These are phyloP conservation scores for Coniochaeta sp. DNA, from an alignment of 2,329 filamentous ascomycete genomes.

Conservation along the genomic window DNA sequence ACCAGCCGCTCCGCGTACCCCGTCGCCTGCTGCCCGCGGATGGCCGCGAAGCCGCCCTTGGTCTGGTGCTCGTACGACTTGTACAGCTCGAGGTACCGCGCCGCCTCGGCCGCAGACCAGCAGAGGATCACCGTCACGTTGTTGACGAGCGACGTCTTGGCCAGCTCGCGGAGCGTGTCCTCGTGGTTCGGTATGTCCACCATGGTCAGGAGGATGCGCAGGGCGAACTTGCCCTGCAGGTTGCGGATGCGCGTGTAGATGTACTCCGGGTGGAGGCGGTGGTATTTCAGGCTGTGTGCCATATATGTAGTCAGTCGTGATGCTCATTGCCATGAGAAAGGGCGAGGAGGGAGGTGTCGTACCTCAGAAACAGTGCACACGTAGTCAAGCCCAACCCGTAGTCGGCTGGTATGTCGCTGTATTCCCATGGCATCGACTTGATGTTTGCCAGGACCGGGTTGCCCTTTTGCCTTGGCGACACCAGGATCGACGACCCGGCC, in stretches of 20 bases:
- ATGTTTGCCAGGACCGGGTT: slow-evolving; percentile 86
- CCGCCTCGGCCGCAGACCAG: slow-evolving; percentile 91
- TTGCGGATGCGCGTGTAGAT: slow-evolving; percentile 88
- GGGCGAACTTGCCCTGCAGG: slow-evolving; percentile 76
- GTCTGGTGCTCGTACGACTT: slow-evolving; percentile 76
- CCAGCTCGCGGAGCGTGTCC: slow-evolving; percentile 79
- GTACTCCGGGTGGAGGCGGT: slow-evolving; percentile 94
- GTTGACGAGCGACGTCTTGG: slow-evolving; percentile 88
- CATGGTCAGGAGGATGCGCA: slow-evolving; percentile 82
- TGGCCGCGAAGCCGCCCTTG: slow-evolving; percentile 64
- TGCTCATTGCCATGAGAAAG: neutral
- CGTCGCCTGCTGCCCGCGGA: slow-evolving; percentile 76
- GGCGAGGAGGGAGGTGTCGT: neutral
- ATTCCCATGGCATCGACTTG: slow-evolving; percentile 85
- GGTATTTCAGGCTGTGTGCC: slow-evolving; percentile 71
- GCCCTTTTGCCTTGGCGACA: slow-evolving; percentile 88
- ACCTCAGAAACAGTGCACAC: slow-evolving; percentile 81
- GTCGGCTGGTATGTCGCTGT: slow-evolving; percentile 92
- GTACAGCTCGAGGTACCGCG: slow-evolving; percentile 88
- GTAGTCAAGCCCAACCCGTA: slow-evolving; percentile 84
- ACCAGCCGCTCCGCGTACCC: slow-evolving; percentile 81
- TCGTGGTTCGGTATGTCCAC: slow-evolving; percentile 95
- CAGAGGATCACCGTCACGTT: slow-evolving; percentile 87
- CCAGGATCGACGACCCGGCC: slow-evolving; percentile 71
- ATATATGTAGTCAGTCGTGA: neutral